These are phyloP conservation scores for Trichophyton simii DNA, from an alignment of 2,329 filamentous ascomycete genomes.

Conservation along the genomic window DNA sequence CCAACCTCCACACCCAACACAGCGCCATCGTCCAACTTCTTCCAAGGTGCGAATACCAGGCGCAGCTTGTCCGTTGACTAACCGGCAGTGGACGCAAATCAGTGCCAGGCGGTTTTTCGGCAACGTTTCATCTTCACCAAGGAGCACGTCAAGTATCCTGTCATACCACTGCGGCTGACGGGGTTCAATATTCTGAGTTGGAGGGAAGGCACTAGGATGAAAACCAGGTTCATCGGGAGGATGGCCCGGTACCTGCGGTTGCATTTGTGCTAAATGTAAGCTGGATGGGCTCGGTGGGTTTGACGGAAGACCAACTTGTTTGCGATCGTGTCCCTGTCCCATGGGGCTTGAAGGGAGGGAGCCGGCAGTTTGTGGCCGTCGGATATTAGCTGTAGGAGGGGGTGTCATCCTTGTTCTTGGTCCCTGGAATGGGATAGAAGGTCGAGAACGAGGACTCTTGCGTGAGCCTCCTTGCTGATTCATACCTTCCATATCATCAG, in stretches of 20 bases:
- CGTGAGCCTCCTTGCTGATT: slow-evolving; percentile 10
- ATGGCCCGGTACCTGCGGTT: neutral
- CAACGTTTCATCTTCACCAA: slow-evolving; percentile 89
- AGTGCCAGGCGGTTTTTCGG: slow-evolving; percentile 82
- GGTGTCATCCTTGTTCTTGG: slow-evolving; percentile 45
- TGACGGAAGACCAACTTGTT: slow-evolving; percentile 5
- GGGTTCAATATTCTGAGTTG: slow-evolving; percentile 23
- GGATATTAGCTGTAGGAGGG: slow-evolving; percentile 55
- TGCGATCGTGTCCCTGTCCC: slow-evolving; percentile 17
- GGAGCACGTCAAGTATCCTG: slow-evolving; percentile 74
- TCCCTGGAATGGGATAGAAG: slow-evolving; percentile 18
- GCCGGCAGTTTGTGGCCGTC: slow-evolving; percentile 15
- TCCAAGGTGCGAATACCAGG: slow-evolving; percentile 66
- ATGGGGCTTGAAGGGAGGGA: slow-evolving; percentile 15
- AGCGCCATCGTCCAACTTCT: slow-evolving; percentile 78
- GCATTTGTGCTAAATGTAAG: slow-evolving; percentile 10
- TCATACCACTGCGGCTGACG: slow-evolving; percentile 71
- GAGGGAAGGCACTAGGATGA: slow-evolving; percentile 37
- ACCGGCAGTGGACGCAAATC: slow-evolving; percentile 67
- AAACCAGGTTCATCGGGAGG: slow-evolving; percentile 31
- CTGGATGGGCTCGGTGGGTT: neutral
- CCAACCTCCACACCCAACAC: slow-evolving; percentile 65
- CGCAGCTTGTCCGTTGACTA: slow-evolving; percentile 92
- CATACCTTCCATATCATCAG: slow-evolving; percentile 1
- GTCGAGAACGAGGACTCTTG: slow-evolving; percentile 15